Evolutionary conservation across 1,284 basidiomycete genomes (phyloP), one percentile per base, ranked within the genome.

Genomic region (Fomitiporia mediterranea): DNA sequence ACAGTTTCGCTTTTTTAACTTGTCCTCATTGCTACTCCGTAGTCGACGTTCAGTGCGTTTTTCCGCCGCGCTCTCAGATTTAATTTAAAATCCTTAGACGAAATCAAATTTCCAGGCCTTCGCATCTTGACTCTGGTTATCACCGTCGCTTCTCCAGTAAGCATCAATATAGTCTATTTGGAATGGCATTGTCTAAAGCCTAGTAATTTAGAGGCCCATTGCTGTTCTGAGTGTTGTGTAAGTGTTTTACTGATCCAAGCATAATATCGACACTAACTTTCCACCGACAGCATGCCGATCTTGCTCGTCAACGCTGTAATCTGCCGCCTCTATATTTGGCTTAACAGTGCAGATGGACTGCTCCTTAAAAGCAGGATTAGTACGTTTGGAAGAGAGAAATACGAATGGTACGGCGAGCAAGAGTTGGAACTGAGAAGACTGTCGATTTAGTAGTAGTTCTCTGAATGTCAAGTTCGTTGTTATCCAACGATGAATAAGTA

Each of bases 31-130:
- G 21, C 38, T 7, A 27, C 15, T 8, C 17, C 15, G 1, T 32
- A 54, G 43, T 38, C 44, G 9, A 54, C 40, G 44, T 39, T 54
- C 21, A 32, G 52, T 54, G n/a, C 8, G 52, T 25, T 13, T 4
- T 46, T 7, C 32, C 28, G n/a, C n/a, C n/a, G n/a, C n/a, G n/a
- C 32, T 21, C n/a, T 51, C 3, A 38, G 21, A n/a, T n/a, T 13
- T 15, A 38, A n/a, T 5, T 17, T 11, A 9, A 37, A n/a, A 15
- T 34, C 32, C 25, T 37, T 51, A 27, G 5, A 15, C 28, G 6
- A 30, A 17, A 8, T 13, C n/a, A n/a, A n/a, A n/a, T n/a, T 3
- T 39, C 3, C 27, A 51, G 50, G 32, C 30, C 38, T 40, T n/a
- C 5, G 50, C 4, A 11, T 38, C 8, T 21, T 51, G 27, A 23